Conservation (phyloP, 768 basidiomycete genomes). For the Termitomyces sp. region DNA sequence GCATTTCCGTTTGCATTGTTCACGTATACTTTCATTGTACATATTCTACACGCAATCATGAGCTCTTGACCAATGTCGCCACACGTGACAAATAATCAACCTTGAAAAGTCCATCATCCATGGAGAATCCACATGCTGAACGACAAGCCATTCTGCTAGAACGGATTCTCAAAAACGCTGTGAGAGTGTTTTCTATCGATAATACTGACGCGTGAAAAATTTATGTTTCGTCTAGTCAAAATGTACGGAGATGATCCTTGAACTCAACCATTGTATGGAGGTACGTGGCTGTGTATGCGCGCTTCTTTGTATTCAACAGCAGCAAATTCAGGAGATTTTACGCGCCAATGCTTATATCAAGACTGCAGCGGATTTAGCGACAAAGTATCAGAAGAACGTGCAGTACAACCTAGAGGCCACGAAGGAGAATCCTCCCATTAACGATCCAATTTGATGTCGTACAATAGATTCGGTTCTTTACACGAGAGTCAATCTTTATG, state of each 20-base stretch:
- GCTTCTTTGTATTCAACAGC: conserved; percentile 2
- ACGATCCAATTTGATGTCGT: neutral
- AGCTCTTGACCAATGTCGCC: too few relatives aligned
- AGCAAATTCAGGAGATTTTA: conserved; percentile 60
- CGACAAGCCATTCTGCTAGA: conserved; percentile 87
- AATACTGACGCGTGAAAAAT: neutral
- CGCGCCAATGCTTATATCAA: conserved; percentile 73
- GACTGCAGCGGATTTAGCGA: conserved; percentile 76
- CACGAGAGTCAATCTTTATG: too few relatives aligned
- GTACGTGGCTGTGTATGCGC: conserved; percentile 28
- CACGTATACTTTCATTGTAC: conserved; percentile 9
- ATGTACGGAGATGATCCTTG: conserved; percentile 86
- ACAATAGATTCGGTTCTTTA: neutral
- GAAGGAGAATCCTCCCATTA: conserved; percentile 27
- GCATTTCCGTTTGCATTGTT: conserved; percentile 1
- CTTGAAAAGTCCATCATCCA: conserved; percentile 20
- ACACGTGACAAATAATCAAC: conserved; percentile 11
- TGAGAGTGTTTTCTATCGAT: conserved; percentile 24
- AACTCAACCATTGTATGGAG: conserved; percentile 85
- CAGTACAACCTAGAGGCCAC: conserved; percentile 86
- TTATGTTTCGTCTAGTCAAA: conserved; percentile 55
- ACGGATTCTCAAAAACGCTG: conserved; percentile 86
- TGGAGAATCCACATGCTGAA: conserved; percentile 97
- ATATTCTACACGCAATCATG: neutral
- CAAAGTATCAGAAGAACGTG: conserved; percentile 89